Percentiles rank a stretch among this genome's conserved stretches.
Conservation (phyloP, 202 grass and related monocot species). For the Saccharum hybrid region DNA sequence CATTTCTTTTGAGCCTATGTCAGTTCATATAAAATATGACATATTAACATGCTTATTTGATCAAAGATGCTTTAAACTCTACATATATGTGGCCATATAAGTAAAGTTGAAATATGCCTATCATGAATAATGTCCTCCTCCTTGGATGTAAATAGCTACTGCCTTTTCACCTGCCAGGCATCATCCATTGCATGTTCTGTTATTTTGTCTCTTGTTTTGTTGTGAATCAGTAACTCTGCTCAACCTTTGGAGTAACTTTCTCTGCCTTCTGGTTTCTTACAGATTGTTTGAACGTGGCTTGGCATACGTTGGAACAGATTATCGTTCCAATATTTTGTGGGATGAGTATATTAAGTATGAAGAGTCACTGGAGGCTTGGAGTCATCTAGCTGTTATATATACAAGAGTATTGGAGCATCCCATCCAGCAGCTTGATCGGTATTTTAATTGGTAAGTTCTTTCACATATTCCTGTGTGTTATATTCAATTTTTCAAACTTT, state of each 20-base stretch:
- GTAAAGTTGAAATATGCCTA: conserved; percentile 17
- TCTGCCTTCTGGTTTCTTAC: conserved; percentile 18
- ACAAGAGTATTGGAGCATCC: conserved; percentile 93
- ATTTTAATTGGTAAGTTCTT: conserved; percentile 83
- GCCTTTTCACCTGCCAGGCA: conserved; percentile 8
- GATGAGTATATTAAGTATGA: conserved; percentile 99
- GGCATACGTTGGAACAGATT: conserved; percentile 98
- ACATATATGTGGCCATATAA: not conserved
- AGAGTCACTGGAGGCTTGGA: conserved; percentile 97
- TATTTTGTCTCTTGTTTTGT: conserved; percentile 6
- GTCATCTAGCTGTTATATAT: conserved; percentile 87
- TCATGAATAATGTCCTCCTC: conserved; percentile 33
- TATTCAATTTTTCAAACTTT: not conserved
- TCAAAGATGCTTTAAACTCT: not conserved
- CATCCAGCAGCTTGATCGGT: conserved; percentile 96
- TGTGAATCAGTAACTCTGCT: conserved; percentile 32
- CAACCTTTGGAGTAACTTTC: conserved; percentile 20
- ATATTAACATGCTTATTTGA: conserved; percentile 1
- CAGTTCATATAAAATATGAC: not conserved
- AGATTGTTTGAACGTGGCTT: conserved; percentile 96
- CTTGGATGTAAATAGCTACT: conserved; percentile 45
- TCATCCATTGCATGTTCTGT: conserved; percentile 20
- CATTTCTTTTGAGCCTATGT: not conserved
- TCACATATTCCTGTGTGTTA: not conserved
- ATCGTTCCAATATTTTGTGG: conserved; percentile 85